Conservation (phyloP, 1,284 basidiomycete genomes). For the Sanghuangporus weigelae region DNA sequence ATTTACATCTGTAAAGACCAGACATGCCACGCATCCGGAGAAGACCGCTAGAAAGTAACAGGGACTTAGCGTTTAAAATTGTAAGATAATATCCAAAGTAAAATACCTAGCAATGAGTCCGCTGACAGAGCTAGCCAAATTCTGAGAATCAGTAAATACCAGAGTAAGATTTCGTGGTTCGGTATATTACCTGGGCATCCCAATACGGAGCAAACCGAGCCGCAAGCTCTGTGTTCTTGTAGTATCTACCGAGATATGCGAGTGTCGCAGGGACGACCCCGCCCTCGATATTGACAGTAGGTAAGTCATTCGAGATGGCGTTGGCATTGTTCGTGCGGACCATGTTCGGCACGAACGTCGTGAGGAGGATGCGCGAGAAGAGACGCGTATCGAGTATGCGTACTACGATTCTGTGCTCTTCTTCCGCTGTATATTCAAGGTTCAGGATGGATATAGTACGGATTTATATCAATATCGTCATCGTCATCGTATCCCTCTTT, state of each 20-base stretch:
- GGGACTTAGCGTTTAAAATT: background rate
- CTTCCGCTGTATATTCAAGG: constrained; percentile 28
- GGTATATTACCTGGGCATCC: constrained; percentile 26
- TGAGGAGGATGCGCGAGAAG: constrained; percentile 32
- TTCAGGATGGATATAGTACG: constrained; percentile 27
- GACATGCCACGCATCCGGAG: constrained; percentile 30
- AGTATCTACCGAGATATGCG: constrained; percentile 35
- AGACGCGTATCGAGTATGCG: constrained; percentile 30
- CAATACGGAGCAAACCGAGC: constrained; percentile 36
- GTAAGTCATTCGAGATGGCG: constrained; percentile 34
- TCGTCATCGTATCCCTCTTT: background rate
- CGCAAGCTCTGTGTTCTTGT: constrained; percentile 33
- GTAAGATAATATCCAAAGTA: background rate
- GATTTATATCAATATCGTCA: constrained; percentile 12
- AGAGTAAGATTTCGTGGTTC: background rate
- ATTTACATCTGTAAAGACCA: constrained; percentile 37
- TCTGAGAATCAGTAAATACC: constrained; percentile 10
- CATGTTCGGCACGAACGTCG: constrained; percentile 38
- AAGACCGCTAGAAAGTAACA: constrained; percentile 24
- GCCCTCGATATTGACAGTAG: constrained; percentile 33
- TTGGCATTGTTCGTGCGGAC: constrained; percentile 36
- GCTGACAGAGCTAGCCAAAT: constrained; percentile 33
- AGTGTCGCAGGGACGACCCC: constrained; percentile 35
- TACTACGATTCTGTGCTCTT: constrained; percentile 28
- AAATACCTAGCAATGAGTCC: constrained; percentile 30